A percentile compares a stretch with the other conserved stretches of the same genome.
phyloP scores from a whole-genome alignment of 2,329 filamentous ascomycete species.

The Juglanconis oblonga region DNA sequence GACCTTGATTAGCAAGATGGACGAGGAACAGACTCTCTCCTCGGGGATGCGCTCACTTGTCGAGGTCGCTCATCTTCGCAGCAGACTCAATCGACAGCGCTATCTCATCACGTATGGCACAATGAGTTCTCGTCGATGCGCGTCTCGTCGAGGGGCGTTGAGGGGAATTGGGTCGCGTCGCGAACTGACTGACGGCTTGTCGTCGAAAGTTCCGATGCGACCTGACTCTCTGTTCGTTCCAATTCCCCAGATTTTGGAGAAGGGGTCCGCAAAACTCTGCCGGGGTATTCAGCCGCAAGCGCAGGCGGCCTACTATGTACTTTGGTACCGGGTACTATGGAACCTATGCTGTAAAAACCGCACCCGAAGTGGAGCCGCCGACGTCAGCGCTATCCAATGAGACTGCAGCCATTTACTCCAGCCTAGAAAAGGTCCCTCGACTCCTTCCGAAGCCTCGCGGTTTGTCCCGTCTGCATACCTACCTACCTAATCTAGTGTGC shows the following conservation, averaged over 20 bases:
- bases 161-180: background rate
- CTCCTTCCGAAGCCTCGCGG: background rate
- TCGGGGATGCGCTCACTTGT: slow-evolving; percentile 61
- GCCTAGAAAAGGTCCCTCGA: background rate
- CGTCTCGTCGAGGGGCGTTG: background rate
- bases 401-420: slow-evolving; percentile 7
- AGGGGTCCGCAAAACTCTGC: slow-evolving; percentile 1
- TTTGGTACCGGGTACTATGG: too few species aligned
- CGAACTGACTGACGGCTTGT: background rate
- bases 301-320: background rate
- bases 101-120: slow-evolving; percentile 8
- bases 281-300: slow-evolving; percentile 7
- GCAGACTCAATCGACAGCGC: background rate
- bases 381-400: slow-evolving; percentile 3
- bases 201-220: background rate
- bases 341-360: too few species aligned
- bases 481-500: too few species aligned
- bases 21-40: background rate
- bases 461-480: background rate
- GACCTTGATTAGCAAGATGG: slow-evolving; percentile 19
- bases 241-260: slow-evolving; percentile 14
- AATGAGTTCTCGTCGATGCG: background rate
- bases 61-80: slow-evolving; percentile 80
- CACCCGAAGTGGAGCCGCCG: background rate
- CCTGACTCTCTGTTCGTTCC: background rate